Evolutionary conservation across 768 basidiomycete genomes (phyloP), one percentile per base, ranked within the genome.

Genomic region (Scleroderma citrinum): DNA sequence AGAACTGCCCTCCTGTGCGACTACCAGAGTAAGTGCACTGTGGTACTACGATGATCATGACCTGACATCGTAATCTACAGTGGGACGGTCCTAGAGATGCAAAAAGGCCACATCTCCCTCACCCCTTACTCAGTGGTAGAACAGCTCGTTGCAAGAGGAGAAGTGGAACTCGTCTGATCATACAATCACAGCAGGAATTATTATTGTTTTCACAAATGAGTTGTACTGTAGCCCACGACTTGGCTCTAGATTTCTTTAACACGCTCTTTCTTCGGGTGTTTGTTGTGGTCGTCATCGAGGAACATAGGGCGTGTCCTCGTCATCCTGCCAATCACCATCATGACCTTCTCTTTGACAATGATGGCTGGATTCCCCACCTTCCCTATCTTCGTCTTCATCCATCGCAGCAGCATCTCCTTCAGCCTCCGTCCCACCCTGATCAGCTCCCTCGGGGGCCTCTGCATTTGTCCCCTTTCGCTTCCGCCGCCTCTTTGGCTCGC

Each of bases 81-180:
- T 51, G 90, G 90, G 23, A 77, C 81, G 30, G 69, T 76, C 29
- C 64, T 92, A 48, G 81, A 86, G 32, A 81, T 95, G 75, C 73
- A 79, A 45, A 86, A 85, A 58, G 90, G 85, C 8, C 84, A 89
- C 51, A 90, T 93, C 48, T 86, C 89, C 36, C 61, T 95, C 16
- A 76, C 87, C 16, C 85, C 83, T 19, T 96, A 88, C 65, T 72
- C 75, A 21, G 76, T 85, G 17, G 81, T 92, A 5, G 85, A 92
- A 56, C 77, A 87, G 31, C 76, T 91, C 12, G 72, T 92, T 37
- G 69, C 73, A 32, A 71, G 83, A 60, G 88, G 84, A 46, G 82
- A 85, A 60, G 83, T 84, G 5, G 86, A 90, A 63, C 73, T 92
- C 30, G 82, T 92, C 38, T 92, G 70, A 70, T 55, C 53, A 51